Conservation (phyloP, 1,284 basidiomycete species). For the Puccinia triticina region DNA sequence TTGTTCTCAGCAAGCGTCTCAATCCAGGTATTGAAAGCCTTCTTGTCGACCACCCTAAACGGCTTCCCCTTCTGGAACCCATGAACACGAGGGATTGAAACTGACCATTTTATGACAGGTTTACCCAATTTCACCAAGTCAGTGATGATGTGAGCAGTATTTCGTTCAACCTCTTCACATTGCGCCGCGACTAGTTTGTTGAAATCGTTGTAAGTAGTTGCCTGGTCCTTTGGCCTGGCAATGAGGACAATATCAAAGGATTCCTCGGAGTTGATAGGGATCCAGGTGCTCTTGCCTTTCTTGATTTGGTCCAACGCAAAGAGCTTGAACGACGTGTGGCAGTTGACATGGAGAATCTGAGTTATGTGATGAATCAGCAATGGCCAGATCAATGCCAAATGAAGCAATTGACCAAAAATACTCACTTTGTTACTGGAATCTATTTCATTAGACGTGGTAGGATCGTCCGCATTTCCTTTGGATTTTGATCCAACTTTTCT, state of each 20-base stretch:
- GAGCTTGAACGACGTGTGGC: not conserved
- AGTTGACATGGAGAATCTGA: no score
- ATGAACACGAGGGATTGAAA: not conserved
- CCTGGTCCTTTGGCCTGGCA: not conserved
- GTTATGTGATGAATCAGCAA: no score
- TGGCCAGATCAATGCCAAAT: no score
- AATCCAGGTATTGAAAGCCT: not conserved
- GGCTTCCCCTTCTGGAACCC: not conserved
- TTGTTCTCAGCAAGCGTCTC: not conserved
- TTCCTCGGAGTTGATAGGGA: not conserved
- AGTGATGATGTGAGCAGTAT: not conserved
- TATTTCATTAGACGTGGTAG: no score
- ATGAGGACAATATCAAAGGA: not conserved
- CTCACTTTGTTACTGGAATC: no score
- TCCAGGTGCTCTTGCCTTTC: not conserved
- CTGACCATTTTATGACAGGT: not conserved
- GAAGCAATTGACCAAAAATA: no score
- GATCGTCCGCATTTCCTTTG: no score
- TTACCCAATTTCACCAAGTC: not conserved
- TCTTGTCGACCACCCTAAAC: not conserved
- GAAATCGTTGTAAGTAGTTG: not conserved
- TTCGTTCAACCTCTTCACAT: not conserved
- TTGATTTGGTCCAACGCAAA: not conserved
- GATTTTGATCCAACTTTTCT: no score
- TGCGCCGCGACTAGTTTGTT: not conserved